Percentiles rank a stretch among this genome's conserved stretches.
Evolutionary conservation across 2,329 filamentous ascomycete genomes (phyloP).

Genomic region (Colletotrichum scovillei): DNA sequence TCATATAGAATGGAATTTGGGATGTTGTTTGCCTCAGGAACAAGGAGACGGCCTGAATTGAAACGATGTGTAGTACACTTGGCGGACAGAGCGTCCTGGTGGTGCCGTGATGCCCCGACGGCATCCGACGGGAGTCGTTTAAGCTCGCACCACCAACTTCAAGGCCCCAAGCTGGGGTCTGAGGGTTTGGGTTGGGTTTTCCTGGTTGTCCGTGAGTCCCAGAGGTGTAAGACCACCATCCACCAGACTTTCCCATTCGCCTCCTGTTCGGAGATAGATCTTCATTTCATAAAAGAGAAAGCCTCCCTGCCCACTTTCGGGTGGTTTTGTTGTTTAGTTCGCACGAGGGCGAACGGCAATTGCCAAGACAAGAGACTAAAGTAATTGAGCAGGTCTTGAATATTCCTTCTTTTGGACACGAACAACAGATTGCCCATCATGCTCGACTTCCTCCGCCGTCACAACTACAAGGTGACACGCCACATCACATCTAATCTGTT

Average conservation of each 20-base stretch:
- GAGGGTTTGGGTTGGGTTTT: conserved; percentile 18
- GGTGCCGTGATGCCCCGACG: conserved; percentile 20
- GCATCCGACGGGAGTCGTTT: conserved; percentile 13
- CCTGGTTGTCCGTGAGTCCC: conserved; percentile 22
- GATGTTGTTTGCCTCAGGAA: conserved; percentile 17
- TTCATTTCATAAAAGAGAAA: conserved; percentile 29
- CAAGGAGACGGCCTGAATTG: conserved; percentile 21
- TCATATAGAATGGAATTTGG: not conserved
- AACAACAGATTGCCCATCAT: conserved; percentile 17
- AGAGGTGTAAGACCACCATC: not conserved
- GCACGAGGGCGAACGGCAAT: not conserved
- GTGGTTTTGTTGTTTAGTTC: too few relatives aligned
- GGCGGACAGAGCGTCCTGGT: conserved; percentile 22
- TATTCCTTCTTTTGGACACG: conserved; percentile 32
- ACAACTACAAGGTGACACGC: conserved; percentile 37
- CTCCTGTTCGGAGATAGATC: not conserved
- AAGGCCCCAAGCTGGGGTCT: not conserved
- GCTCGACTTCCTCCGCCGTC: conserved; percentile 28
- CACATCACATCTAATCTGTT: conserved; percentile 37
- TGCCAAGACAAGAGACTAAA: conserved; percentile 21
- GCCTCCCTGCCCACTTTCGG: not conserved
- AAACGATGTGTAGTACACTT: conserved; percentile 15
- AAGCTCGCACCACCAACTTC: not conserved
- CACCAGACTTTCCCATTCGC: not conserved
- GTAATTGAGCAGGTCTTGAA: conserved; percentile 24